These are phyloP conservation scores for Ramaria sp. DNA, from an alignment of 768 basidiomycete genomes.

Conservation along the genomic window DNA sequence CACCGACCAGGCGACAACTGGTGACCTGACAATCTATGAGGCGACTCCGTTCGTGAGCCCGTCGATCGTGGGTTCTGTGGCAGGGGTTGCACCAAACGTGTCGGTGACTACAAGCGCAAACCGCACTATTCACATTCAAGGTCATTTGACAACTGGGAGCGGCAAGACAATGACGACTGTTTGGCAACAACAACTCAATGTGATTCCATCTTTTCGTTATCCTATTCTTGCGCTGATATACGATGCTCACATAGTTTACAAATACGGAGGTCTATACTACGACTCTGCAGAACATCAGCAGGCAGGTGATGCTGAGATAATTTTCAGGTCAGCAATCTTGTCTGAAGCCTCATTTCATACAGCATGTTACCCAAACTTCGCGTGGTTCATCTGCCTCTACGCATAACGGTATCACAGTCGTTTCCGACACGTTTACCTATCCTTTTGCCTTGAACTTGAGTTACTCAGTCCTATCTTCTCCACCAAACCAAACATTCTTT, in stretches of 20 bases:
- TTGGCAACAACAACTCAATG: conserved; percentile 1
- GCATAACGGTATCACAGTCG: neutral
- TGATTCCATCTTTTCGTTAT: neutral
- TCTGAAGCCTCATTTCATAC: neutral
- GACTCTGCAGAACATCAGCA: neutral
- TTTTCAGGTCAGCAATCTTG: neutral
- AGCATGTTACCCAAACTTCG: neutral
- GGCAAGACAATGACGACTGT: neutral
- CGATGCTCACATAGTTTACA: neutral
- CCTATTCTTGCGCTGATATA: neutral
- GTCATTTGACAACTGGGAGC: neutral
- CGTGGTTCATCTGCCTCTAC: neutral
- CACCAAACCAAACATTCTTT: neutral
- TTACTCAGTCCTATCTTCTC: neutral
- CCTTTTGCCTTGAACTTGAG: neutral
- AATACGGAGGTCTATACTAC: neutral
- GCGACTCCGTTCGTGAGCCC: neutral
- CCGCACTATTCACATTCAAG: conserved; percentile 6
- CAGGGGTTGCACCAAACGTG: conserved; percentile 2
- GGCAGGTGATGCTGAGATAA: neutral
- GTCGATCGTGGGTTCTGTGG: neutral
- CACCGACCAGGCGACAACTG: conserved; percentile 5
- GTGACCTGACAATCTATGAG: conserved; percentile 2
- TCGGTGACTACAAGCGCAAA: conserved; percentile 1
- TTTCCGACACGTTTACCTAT: neutral